A percentile compares a stretch with the other conserved stretches of the same genome.
Conservation (phyloP, 2,329 filamentous ascomycete genomes). For the Xylaria arbuscula region DNA sequence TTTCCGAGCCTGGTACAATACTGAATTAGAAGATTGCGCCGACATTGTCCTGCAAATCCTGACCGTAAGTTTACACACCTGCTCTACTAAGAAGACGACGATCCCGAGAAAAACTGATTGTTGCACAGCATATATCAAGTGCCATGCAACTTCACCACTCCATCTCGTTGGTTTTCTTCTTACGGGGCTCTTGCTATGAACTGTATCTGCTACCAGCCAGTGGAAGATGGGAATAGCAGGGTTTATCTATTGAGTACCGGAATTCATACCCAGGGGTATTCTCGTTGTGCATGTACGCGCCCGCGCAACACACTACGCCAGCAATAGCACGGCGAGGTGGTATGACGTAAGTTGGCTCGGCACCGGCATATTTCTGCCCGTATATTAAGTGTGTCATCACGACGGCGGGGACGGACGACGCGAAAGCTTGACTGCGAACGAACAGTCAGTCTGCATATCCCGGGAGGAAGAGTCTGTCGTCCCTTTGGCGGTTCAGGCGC, state of each 20-base stretch:
- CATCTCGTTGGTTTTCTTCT: neutral
- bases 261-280: too few species aligned
- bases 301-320: too few species aligned
- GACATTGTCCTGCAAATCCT: neutral
- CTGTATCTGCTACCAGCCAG: too few species aligned
- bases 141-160: neutral
- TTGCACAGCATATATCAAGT: conserved; percentile 1
- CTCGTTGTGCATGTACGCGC: too few species aligned
- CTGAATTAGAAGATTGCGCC: neutral
- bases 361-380: neutral
- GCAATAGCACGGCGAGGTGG: too few species aligned
- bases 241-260: too few species aligned
- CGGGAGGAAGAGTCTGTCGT: neutral
- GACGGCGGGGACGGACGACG: neutral
- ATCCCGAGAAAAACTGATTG: neutral
- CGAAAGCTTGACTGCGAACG: neutral
- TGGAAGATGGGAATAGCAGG: too few species aligned
- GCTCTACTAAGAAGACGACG: neutral
- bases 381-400: neutral
- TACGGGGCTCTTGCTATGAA: too few species aligned
- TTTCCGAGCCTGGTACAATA: neutral
- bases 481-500: neutral
- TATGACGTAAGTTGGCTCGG: neutral
- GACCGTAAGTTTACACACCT: neutral
- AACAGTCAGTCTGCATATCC: conserved; percentile 11